These are phyloP conservation scores for Fraxinus velutina DNA, from an alignment of 305 asterid species.

Conservation along the genomic window DNA sequence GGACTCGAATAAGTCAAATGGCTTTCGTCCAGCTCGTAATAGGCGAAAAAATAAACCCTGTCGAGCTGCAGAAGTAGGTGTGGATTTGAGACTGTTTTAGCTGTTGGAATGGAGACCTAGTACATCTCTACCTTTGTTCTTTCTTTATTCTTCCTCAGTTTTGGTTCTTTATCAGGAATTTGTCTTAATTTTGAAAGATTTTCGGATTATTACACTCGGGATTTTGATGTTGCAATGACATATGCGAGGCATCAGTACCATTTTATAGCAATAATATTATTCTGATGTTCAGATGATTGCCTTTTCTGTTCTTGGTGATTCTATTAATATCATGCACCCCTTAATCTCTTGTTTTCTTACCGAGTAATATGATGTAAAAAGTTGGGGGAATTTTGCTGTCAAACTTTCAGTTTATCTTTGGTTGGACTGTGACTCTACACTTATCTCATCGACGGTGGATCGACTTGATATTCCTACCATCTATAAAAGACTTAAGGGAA, in stretches of 20 bases:
- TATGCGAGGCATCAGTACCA: slow-evolving; percentile 8
- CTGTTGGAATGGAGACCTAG: slow-evolving; percentile 1
- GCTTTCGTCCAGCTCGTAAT: slow-evolving; percentile 38
- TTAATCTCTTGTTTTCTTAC: not conserved
- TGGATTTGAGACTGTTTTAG: slow-evolving; percentile 29
- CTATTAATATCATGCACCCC: not conserved
- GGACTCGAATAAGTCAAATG: slow-evolving; percentile 33
- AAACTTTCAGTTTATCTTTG: not conserved
- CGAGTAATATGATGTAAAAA: not conserved
- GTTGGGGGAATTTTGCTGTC: not conserved
- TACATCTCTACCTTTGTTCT: slow-evolving; percentile 15
- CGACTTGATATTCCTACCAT: not conserved
- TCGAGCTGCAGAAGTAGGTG: slow-evolving; percentile 63
- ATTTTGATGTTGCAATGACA: slow-evolving; percentile 10
- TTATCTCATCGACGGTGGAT: not conserved
- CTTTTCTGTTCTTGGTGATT: not conserved
- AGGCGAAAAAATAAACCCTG: slow-evolving; percentile 55
- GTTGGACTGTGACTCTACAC: not conserved
- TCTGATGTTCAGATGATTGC: not conserved
- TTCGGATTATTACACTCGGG: slow-evolving; percentile 1
- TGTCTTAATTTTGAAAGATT: not conserved
- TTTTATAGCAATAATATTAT: slow-evolving; percentile 1
- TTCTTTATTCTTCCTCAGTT: slow-evolving; percentile 9
- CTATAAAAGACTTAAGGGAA: not conserved
- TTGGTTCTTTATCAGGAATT: not conserved